Conservation (phyloP, 495 filamentous ascomycete species). For the Aspergillus sclerotiicarbonarius region DNA sequence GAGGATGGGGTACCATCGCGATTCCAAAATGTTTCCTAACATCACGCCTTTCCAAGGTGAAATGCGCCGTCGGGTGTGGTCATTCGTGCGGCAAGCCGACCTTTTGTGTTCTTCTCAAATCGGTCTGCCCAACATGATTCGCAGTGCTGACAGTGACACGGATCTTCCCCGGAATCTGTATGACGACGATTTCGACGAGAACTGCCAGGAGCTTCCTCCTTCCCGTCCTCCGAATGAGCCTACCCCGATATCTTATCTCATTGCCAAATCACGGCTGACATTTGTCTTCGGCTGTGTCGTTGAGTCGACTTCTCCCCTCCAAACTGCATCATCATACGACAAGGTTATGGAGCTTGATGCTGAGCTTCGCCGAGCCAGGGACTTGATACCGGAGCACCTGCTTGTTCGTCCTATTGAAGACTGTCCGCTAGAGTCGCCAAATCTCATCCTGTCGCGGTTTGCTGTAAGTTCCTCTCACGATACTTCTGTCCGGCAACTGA, state of each 20-base stretch:
- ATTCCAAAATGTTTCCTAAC: constrained; percentile 77
- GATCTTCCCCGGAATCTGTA: constrained; percentile 85
- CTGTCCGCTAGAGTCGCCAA: constrained; percentile 68
- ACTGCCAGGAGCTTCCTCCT: constrained; percentile 71
- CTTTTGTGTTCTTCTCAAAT: constrained; percentile 88
- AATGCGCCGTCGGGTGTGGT: constrained; percentile 88
- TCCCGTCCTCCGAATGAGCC: constrained; percentile 72
- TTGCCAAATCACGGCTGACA: constrained; percentile 68
- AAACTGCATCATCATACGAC: constrained; percentile 63
- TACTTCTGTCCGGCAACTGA: constrained; percentile 16
- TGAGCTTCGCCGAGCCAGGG: constrained; percentile 68
- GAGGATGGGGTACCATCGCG: constrained; percentile 94
- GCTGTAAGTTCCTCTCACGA: constrained; percentile 37
- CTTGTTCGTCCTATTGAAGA: constrained; percentile 76
- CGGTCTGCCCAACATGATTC: constrained; percentile 86
- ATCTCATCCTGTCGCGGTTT: constrained; percentile 81
- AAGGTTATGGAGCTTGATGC: constrained; percentile 80
- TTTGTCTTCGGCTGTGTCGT: constrained; percentile 61
- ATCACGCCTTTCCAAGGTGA: constrained; percentile 88
- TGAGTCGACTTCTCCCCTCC: constrained; percentile 45
- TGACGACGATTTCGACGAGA: constrained; percentile 88
- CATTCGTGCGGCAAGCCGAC: constrained; percentile 76
- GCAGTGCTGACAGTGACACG: constrained; percentile 78
- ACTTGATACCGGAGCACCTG: constrained; percentile 74
- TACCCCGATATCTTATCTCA: constrained; percentile 87